These are phyloP conservation scores for Paraurostyla sp. DNA, from an alignment of 73 alveolate genomes.

Conservation along the genomic window DNA sequence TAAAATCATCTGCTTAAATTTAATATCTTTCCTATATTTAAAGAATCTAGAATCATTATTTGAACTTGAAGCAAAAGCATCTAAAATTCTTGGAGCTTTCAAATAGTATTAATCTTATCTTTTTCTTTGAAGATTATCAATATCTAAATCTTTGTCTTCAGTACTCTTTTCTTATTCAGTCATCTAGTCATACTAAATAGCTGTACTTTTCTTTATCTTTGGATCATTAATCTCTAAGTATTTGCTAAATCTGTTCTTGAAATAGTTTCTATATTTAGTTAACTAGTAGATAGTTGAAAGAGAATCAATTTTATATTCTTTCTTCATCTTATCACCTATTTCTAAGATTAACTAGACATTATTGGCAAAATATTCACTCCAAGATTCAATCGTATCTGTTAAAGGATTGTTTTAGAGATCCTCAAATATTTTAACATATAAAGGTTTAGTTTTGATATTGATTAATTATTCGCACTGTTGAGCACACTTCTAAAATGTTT, in stretches of 20 bases:
- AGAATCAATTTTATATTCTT: not conserved
- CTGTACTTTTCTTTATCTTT: not conserved
- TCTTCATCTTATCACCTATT: not conserved
- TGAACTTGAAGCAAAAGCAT: too few relatives aligned
- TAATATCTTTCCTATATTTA: too few relatives aligned
- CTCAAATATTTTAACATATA: not conserved
- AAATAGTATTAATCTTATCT: too few relatives aligned
- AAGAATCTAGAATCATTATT: too few relatives aligned
- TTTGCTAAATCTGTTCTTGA: not conserved
- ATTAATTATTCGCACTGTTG: too few relatives aligned
- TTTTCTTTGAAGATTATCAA: too few relatives aligned
- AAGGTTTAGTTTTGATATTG: not conserved
- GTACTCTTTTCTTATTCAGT: too few relatives aligned
- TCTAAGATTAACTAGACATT: not conserved
- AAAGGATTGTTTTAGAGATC: not conserved
- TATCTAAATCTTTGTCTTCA: too few relatives aligned
- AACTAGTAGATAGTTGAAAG: not conserved
- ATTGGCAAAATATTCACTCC: constrained; percentile 1
- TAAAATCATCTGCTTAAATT: too few relatives aligned
- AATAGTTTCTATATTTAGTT: constrained; percentile 2
- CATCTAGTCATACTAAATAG: too few relatives aligned
- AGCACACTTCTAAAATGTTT: not conserved
- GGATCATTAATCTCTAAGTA: not conserved
- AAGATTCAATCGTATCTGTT: not conserved
- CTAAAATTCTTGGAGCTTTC: too few relatives aligned